Conservation (phyloP, 768 basidiomycete genomes). For the Rhodotorula taiwanensis region DNA sequence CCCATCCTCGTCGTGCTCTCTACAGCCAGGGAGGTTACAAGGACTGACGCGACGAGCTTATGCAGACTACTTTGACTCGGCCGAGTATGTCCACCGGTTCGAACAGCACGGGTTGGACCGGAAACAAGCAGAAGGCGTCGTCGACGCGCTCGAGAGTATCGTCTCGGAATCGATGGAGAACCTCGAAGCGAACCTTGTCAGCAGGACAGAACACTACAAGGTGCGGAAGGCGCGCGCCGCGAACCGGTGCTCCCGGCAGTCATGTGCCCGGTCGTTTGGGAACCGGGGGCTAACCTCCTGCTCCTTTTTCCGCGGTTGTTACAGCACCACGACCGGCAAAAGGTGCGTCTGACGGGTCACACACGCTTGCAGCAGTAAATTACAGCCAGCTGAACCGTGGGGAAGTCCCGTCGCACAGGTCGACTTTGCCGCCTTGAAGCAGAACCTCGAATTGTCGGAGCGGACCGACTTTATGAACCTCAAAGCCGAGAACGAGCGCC, state of each 20-base stretch:
- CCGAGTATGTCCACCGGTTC: conserved; percentile 84
- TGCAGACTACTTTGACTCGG: conserved; percentile 75
- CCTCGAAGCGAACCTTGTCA: conserved; percentile 94
- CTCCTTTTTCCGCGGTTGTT: background rate
- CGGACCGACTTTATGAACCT: conserved; percentile 93
- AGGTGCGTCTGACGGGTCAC: conserved; percentile 46
- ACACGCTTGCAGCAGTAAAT: too few relatives aligned
- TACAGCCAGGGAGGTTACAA: background rate
- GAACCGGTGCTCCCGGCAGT: too few relatives aligned
- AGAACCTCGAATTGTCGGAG: conserved; percentile 85
- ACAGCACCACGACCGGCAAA: conserved; percentile 85
- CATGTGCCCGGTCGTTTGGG: too few relatives aligned
- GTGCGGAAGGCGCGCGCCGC: conserved; percentile 54
- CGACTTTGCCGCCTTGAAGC: conserved; percentile 77
- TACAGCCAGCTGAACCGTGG: background rate
- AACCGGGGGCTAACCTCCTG: too few relatives aligned
- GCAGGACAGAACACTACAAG: conserved; percentile 93
- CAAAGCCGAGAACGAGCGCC: conserved; percentile 92
- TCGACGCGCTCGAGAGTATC: conserved; percentile 92
- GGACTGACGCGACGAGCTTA: too few relatives aligned
- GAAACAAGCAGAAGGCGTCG: conserved; percentile 65
- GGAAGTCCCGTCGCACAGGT: conserved; percentile 52
- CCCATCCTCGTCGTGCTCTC: background rate
- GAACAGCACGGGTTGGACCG: conserved; percentile 67
- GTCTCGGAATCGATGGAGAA: conserved; percentile 94